These are phyloP conservation scores for Malassezia furfur DNA, from an alignment of 1,284 basidiomycete genomes.

Conservation along the genomic window DNA sequence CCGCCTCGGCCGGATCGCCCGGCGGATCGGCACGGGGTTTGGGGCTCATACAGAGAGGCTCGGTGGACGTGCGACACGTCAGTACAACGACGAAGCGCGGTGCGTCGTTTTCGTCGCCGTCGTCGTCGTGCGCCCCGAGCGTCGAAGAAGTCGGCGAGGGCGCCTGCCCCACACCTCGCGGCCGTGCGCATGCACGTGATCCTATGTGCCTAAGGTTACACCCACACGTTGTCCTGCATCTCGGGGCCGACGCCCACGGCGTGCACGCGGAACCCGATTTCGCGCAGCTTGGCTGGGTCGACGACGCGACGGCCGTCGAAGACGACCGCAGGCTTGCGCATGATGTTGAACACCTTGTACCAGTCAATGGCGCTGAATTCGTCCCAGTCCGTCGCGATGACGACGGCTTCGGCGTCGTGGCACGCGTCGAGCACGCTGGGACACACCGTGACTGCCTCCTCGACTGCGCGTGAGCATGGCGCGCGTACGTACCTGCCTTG, in stretches of 20 bases:
- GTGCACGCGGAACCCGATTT: conserved; percentile 83
- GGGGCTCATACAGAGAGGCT: too few species aligned
- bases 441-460: conserved; percentile 74
- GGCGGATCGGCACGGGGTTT: too few species aligned
- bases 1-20: neutral
- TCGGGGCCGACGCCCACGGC: conserved; percentile 48
- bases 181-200: too few species aligned
- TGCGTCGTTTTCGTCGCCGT: too few species aligned
- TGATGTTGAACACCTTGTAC: conserved; percentile 69
- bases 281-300: conserved; percentile 65
- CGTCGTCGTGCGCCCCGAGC: too few species aligned
- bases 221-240: conserved; percentile 43
- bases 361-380: conserved; percentile 90
- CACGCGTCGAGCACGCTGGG: conserved; percentile 74
- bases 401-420: conserved; percentile 77
- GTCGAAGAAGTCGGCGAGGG: too few species aligned
- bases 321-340: conserved; percentile 70
- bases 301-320: conserved; percentile 85
- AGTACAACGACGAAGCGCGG: too few species aligned
- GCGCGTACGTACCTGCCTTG: conserved; percentile 60
- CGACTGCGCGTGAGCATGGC: conserved; percentile 55
- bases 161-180: too few species aligned
- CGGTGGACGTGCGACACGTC: too few species aligned
- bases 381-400: conserved; percentile 64
- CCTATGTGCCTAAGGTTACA: conserved; percentile 3